These are phyloP conservation scores for Colletotrichum scovillei DNA, from an alignment of 2,329 filamentous ascomycete genomes.

Conservation along the genomic window DNA sequence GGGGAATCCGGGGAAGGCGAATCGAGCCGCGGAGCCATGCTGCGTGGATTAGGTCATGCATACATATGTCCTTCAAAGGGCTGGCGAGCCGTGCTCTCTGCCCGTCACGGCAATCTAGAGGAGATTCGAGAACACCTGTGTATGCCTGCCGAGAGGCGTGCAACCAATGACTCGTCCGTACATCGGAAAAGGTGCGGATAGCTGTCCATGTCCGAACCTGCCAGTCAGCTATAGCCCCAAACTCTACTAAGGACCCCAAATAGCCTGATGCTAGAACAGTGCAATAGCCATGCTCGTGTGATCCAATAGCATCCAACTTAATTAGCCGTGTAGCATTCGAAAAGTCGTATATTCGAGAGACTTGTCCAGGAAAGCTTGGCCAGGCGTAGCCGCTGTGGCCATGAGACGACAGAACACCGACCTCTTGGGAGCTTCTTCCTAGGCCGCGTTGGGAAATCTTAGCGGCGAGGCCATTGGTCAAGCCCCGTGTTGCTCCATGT, in stretches of 20 bases:
- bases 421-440: not conserved
- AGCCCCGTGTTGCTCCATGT: not conserved
- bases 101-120: not conserved
- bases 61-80: not conserved
- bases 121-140: slow-evolving; percentile 12
- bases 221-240: slow-evolving; percentile 3
- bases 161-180: slow-evolving; percentile 19
- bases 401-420: not conserved
- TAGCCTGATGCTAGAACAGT: not conserved
- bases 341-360: not conserved
- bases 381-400: not conserved
- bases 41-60: slow-evolving; percentile 18
- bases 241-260: not conserved
- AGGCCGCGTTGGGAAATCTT: not conserved
- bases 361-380: not conserved
- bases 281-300: not conserved
- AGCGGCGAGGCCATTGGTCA: not conserved
- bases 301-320: slow-evolving; percentile 2
- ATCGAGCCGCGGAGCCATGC: not conserved
- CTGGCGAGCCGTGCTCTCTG: slow-evolving; percentile 14
- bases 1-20: slow-evolving; percentile 17
- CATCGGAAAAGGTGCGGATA: slow-evolving; percentile 2
- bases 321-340: not conserved
- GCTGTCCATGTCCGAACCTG: slow-evolving; percentile 3
- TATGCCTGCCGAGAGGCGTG: not conserved